Conservation (phyloP, 371 early-diverging fungal species). For the Conidiobolus incongruus region DNA sequence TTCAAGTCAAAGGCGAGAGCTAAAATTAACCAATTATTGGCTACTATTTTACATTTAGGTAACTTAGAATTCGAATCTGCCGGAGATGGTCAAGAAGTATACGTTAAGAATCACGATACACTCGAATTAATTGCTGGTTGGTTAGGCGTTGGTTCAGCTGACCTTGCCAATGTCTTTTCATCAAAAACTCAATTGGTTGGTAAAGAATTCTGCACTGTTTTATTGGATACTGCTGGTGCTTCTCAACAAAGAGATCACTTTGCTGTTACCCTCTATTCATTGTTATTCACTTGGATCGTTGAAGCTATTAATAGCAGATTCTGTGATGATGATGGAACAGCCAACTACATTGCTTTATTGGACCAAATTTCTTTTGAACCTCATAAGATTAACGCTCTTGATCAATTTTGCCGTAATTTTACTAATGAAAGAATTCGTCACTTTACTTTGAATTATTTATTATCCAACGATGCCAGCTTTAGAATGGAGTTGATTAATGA, state of each 20-base stretch:
- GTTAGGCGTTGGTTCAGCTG: constrained; percentile 48
- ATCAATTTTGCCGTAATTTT: constrained; percentile 61
- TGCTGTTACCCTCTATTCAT: constrained; percentile 43
- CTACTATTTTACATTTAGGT: constrained; percentile 65
- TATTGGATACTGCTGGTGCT: constrained; percentile 56
- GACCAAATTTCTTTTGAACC: constrained; percentile 40
- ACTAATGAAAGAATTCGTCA: constrained; percentile 66
- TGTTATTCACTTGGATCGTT: constrained; percentile 54
- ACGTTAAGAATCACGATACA: constrained; percentile 33
- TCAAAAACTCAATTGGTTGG: constrained; percentile 37
- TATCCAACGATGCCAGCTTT: too few species aligned
- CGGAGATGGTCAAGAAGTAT: constrained; percentile 36
- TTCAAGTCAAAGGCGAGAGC: too few species aligned
- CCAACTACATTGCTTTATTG: constrained; percentile 44
- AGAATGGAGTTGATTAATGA: neutral
- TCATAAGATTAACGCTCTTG: constrained; percentile 30
- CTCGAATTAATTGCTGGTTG: too few species aligned
- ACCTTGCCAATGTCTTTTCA: constrained; percentile 38
- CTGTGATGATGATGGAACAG: constrained; percentile 25
- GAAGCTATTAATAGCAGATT: constrained; percentile 47
- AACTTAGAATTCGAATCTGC: constrained; percentile 40
- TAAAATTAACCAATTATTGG: constrained; percentile 41
- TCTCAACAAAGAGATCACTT: constrained; percentile 41
- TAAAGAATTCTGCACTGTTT: constrained; percentile 66
- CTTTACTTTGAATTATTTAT: too few species aligned